A percentile compares a stretch with the other conserved stretches of the same genome.
phyloP scores from a whole-genome alignment of 805 yeast genomes.

The Kuraishia floccosa region DNA sequence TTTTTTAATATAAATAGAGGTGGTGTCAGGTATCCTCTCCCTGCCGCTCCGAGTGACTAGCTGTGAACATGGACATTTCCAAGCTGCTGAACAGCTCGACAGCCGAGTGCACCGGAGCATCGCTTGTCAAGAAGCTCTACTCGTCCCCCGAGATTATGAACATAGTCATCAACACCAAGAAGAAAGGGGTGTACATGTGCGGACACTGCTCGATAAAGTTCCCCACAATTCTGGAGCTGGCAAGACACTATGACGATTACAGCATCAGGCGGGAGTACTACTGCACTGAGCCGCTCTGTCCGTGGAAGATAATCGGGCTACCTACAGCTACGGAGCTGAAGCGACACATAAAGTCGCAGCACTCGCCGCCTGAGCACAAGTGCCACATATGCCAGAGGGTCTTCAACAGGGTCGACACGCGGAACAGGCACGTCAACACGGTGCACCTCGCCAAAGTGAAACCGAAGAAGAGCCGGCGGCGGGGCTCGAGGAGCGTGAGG shows the following conservation, averaged over 20 bases:
- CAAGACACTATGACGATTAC: conserved; percentile 5
- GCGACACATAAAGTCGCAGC: conserved; percentile 6
- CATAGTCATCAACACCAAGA: conserved; percentile 4
- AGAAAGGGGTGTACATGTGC: conserved; percentile 6
- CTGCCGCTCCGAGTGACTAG: too few species aligned
- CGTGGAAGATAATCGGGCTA: conserved; percentile 6
- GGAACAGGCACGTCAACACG: conserved; percentile 1
- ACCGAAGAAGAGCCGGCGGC: too few species aligned
- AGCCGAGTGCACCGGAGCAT: too few species aligned
- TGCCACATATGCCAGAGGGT: not conserved
- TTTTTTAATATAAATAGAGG: too few species aligned
- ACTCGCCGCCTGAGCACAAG: not conserved
- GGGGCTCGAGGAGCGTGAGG: not conserved
- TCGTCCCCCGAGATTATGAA: conserved; percentile 4
- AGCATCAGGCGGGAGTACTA: conserved; percentile 4
- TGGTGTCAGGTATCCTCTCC: too few species aligned
- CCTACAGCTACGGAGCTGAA: conserved; percentile 5
- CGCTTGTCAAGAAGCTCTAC: not conserved
- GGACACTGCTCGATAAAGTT: conserved; percentile 5
- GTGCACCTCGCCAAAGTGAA: not conserved
- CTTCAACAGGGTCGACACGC: conserved; percentile 1
- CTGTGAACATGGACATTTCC: too few species aligned
- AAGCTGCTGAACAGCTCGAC: too few species aligned
- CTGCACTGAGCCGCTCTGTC: conserved; percentile 5
- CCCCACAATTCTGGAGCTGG: conserved; percentile 4